Conservation (phyloP, 495 filamentous ascomycete species). For the Cudoniella acicularis region DNA sequence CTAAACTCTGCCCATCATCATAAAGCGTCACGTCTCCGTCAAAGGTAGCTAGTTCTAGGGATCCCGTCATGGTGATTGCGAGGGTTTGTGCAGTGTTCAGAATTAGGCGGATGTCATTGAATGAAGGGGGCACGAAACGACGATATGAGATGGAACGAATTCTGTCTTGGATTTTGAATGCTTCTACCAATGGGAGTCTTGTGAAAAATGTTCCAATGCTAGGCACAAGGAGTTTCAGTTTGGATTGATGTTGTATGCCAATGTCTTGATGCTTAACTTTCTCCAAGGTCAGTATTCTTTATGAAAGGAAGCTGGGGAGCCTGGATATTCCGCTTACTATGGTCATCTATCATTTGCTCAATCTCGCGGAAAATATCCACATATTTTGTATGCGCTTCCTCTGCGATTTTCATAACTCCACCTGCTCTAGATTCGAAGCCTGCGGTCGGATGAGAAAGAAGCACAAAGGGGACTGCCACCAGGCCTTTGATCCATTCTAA, state of each 20-base stretch:
- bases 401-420: slow-evolving; percentile 57
- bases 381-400: slow-evolving; percentile 75
- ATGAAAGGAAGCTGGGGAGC: too few relatives aligned
- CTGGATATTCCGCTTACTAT: slow-evolving; percentile 71
- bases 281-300: too few relatives aligned
- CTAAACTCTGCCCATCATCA: slow-evolving; percentile 82
- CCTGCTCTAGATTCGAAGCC: slow-evolving; percentile 61
- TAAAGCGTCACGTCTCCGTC: slow-evolving; percentile 98
- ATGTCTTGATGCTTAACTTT: slow-evolving; percentile 67
- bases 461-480: slow-evolving; percentile 92
- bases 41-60: slow-evolving; percentile 82
- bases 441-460: slow-evolving; percentile 90
- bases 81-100: slow-evolving; percentile 94
- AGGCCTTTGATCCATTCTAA: slow-evolving; percentile 73
- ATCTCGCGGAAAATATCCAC: slow-evolving; percentile 94
- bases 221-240: slow-evolving; percentile 89
- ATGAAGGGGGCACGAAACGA: slow-evolving; percentile 92
- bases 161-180: slow-evolving; percentile 85
- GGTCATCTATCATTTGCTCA: slow-evolving; percentile 84
- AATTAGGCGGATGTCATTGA: slow-evolving; percentile 92
- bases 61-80: slow-evolving; percentile 66
- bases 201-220: slow-evolving; percentile 91
- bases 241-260: slow-evolving; percentile 66
- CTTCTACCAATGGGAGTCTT: slow-evolving; percentile 73
- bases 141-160: slow-evolving; percentile 83